Percentiles rank a stretch among this genome's conserved stretches.
These are phyloP conservation scores for Gentiana macrophylla DNA, from an alignment of 257 asterid genomes.

Conservation along the genomic window DNA sequence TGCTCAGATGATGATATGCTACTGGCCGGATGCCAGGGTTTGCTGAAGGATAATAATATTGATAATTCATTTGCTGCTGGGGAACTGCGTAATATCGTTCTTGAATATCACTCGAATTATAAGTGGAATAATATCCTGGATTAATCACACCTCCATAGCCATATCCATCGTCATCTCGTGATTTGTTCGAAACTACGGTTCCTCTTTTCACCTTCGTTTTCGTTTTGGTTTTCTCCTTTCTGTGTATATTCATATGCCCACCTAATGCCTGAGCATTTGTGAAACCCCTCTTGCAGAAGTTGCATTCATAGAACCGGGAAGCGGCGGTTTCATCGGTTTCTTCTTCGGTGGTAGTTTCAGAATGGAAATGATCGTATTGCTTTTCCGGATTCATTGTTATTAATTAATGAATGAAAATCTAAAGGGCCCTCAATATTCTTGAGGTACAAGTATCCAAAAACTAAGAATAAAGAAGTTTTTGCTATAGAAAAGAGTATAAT, in stretches of 20 bases:
- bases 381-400: background rate
- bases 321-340: background rate
- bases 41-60: conserved; percentile 12
- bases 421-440: background rate
- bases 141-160: background rate
- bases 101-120: background rate
- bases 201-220: conserved; percentile 1
- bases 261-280: conserved; percentile 31
- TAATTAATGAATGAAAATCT: too few species aligned
- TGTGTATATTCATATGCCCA: conserved; percentile 30
- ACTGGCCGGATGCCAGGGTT: conserved; percentile 9
- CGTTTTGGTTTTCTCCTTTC: conserved; percentile 18
- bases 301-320: conserved; percentile 19
- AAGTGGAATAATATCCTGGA: background rate
- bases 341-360: conserved; percentile 10
- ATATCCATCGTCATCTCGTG: conserved; percentile 1
- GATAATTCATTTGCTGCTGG: conserved; percentile 7
- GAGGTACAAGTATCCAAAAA: background rate
- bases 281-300: conserved; percentile 29
- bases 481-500: background rate
- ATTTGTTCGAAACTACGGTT: background rate
- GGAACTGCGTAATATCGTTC: conserved; percentile 6
- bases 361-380: conserved; percentile 1
- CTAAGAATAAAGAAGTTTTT: background rate
- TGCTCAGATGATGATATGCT: background rate